Percentiles rank a stretch among this genome's conserved stretches.
Evolutionary conservation across 169 alveolate genomes (phyloP).

Genomic region (Prorocentrum cordatum): DNA sequence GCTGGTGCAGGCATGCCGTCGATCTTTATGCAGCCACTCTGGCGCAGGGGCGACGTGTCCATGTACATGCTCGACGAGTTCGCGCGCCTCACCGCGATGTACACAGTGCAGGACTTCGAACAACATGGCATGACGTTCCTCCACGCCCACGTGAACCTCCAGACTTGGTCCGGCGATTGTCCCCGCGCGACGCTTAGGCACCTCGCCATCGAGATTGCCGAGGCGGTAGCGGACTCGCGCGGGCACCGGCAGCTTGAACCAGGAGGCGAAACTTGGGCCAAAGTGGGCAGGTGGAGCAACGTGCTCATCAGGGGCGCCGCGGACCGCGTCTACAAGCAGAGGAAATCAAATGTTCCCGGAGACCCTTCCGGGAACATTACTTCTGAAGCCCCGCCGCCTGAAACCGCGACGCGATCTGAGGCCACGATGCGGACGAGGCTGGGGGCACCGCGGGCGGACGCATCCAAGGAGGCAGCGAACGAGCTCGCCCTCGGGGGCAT

Average conservation of each 20-base stretch:
- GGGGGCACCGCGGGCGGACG: too few species aligned
- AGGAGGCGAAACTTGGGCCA: too few species aligned
- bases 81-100: neutral
- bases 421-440: too few species aligned
- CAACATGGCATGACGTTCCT: neutral
- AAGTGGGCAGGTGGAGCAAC: neutral
- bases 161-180: neutral
- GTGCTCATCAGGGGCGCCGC: neutral
- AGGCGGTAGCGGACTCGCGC: neutral
- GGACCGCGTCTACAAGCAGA: too few species aligned
- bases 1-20: neutral
- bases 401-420: too few species aligned
- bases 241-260: too few species aligned
- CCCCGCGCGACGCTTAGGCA: neutral
- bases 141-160: neutral
- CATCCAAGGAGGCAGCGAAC: too few species aligned
- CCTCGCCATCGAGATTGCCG: neutral
- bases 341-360: too few species aligned
- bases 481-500: too few species aligned
- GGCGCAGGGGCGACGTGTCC: neutral
- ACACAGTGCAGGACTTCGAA: neutral
- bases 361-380: too few species aligned
- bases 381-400: too few species aligned
- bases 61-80: constrained; percentile 28
- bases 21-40: neutral